phyloP scores from a whole-genome alignment of 352 stramenopile genomes.

The Globisporangium nodosum region DNA sequence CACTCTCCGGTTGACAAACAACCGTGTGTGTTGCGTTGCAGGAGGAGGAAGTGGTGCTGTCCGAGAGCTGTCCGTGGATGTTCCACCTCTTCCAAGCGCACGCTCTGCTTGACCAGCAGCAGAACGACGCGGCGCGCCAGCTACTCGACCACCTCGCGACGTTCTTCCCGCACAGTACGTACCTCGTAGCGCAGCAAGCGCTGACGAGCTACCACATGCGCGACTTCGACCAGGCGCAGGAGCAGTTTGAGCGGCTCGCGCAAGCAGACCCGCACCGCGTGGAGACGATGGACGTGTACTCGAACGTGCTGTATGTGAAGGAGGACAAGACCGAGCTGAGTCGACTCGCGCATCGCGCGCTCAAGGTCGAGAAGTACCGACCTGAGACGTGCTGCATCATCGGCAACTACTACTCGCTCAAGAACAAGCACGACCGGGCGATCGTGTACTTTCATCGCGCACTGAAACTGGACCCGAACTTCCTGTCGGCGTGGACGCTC shows the following conservation, averaged over 20 bases:
- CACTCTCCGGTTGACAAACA: neutral
- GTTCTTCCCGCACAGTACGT: slow-evolving; percentile 65
- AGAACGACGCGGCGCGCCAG: slow-evolving; percentile 58
- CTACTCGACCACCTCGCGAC: slow-evolving; percentile 42
- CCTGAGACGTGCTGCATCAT: slow-evolving; percentile 99
- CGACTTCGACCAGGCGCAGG: slow-evolving; percentile 77
- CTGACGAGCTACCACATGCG: slow-evolving; percentile 78
- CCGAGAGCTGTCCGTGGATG: slow-evolving; percentile 64
- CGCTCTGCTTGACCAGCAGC: slow-evolving; percentile 69
- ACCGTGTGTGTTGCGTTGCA: slow-evolving; percentile 5
- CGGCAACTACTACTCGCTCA: slow-evolving; percentile 87
- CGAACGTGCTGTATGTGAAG: slow-evolving; percentile 84
- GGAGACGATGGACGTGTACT: slow-evolving; percentile 84
- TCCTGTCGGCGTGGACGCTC: slow-evolving; percentile 96
- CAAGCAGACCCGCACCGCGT: slow-evolving; percentile 64
- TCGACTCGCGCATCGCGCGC: slow-evolving; percentile 86
- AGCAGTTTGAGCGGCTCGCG: slow-evolving; percentile 65
- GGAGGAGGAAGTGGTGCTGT: slow-evolving; percentile 56
- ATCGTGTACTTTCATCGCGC: slow-evolving; percentile 97
- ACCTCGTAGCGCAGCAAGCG: slow-evolving; percentile 71
- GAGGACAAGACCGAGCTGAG: slow-evolving; percentile 85
- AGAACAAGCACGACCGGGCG: slow-evolving; percentile 94
- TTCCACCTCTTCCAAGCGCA: slow-evolving; percentile 83
- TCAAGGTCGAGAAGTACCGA: slow-evolving; percentile 95
- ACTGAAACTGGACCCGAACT: slow-evolving; percentile 93